Evolutionary conservation across 2,329 filamentous ascomycete species (phyloP).

Genomic region (Pseudogymnoascus sp.): DNA sequence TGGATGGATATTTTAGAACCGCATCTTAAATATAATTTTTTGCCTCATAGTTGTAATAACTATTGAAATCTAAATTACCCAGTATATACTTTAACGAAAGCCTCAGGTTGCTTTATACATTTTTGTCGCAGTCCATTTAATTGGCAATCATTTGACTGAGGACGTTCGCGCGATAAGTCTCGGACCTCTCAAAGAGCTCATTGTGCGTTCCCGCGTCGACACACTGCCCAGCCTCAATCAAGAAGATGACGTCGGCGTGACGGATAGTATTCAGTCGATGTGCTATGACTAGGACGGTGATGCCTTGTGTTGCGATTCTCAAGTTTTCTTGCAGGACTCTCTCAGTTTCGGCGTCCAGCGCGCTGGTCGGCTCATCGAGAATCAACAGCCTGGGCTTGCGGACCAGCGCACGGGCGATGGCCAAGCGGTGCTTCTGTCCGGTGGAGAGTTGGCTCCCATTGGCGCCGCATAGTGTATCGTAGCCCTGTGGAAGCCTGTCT

Average conservation of each 20-base stretch:
- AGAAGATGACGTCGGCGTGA: slow-evolving; percentile 25
- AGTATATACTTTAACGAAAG: neutral
- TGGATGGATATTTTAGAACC: too few species aligned
- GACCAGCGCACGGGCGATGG: slow-evolving; percentile 66
- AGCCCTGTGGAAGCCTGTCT: slow-evolving; percentile 67
- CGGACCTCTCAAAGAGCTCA: slow-evolving; percentile 20
- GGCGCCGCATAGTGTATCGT: slow-evolving; percentile 84
- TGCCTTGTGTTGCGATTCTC: slow-evolving; percentile 21
- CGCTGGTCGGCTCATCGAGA: slow-evolving; percentile 66
- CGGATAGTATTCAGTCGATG: slow-evolving; percentile 24
- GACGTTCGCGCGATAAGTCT: slow-evolving; percentile 19
- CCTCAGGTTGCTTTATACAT: neutral
- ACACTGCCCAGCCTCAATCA: slow-evolving; percentile 23
- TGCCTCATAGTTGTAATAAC: neutral
- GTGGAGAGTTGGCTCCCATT: slow-evolving; percentile 83
- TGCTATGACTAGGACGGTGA: slow-evolving; percentile 38
- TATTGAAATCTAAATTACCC: neutral
- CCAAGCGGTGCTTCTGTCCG: slow-evolving; percentile 90
- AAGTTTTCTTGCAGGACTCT: slow-evolving; percentile 38
- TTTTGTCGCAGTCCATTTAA: neutral
- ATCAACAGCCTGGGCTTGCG: slow-evolving; percentile 58
- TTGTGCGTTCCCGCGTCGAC: slow-evolving; percentile 23
- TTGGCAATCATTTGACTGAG: slow-evolving; percentile 1
- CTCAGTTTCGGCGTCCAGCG: slow-evolving; percentile 55
- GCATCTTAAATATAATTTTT: too few species aligned